Conservation (phyloP, 352 stramenopile species). For the Pythium myriotylum region DNA sequence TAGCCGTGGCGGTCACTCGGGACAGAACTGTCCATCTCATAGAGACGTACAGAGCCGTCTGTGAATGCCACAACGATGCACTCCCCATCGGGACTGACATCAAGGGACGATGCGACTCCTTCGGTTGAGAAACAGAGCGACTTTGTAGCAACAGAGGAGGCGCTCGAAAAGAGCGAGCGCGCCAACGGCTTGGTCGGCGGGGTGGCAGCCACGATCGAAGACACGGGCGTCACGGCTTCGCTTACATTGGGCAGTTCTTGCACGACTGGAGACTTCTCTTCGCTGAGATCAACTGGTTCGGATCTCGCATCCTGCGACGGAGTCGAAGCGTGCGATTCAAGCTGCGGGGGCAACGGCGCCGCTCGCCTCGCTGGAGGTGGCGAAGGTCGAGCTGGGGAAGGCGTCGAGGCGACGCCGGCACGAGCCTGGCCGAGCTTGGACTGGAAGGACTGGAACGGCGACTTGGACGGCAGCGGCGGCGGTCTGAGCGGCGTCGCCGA, state of each 20-base stretch:
- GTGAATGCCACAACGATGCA: constrained; percentile 84
- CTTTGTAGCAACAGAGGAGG: constrained; percentile 50
- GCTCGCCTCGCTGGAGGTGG: constrained; percentile 12
- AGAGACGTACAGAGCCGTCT: constrained; percentile 76
- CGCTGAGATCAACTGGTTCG: constrained; percentile 20
- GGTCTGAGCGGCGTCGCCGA: constrained; percentile 22
- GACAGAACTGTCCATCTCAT: constrained; percentile 85
- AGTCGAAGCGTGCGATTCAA: background rate
- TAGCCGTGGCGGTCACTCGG: constrained; percentile 82
- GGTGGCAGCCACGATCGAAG: constrained; percentile 17
- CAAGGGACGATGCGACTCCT: constrained; percentile 68
- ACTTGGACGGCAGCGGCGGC: constrained; percentile 48
- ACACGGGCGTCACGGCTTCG: background rate
- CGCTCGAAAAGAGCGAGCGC: constrained; percentile 49
- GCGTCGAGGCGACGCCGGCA: constrained; percentile 17
- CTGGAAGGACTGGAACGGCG: constrained; percentile 82
- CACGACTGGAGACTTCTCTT: constrained; percentile 16
- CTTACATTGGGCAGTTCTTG: background rate
- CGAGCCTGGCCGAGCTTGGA: constrained; percentile 49
- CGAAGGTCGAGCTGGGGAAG: constrained; percentile 15
- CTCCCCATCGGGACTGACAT: constrained; percentile 77
- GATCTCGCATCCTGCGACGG: background rate
- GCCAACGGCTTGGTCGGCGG: constrained; percentile 42
- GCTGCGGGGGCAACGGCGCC: constrained; percentile 8
- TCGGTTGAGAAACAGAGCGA: constrained; percentile 84